Percentiles rank a stretch among this genome's conserved stretches.
Evolutionary conservation across 192 early-diverging fungal species (phyloP).

Genomic region (Mortierella hygrophila): DNA sequence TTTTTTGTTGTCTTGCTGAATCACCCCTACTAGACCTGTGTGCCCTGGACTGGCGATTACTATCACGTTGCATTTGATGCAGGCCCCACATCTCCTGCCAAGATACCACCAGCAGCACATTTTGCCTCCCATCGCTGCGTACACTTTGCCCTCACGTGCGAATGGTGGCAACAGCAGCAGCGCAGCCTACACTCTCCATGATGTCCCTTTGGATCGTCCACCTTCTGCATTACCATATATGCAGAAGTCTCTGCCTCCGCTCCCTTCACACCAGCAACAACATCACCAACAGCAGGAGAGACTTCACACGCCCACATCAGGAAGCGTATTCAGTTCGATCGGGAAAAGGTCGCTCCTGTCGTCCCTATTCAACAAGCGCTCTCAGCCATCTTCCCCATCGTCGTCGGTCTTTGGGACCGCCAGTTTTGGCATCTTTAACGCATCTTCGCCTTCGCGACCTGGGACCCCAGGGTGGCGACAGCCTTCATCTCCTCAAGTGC

Average conservation of each 20-base stretch:
- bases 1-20: not conserved
- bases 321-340: not conserved
- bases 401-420: not conserved
- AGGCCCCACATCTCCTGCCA: slow-evolving; percentile 31
- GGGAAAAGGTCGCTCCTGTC: not conserved
- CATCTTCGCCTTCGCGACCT: too few relatives aligned
- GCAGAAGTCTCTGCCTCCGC: not conserved
- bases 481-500: not conserved
- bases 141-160: not conserved
- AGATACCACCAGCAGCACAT: not conserved
- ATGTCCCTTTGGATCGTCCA: not conserved
- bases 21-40: slow-evolving; percentile 5
- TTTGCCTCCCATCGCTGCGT: not conserved
- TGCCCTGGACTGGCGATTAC: slow-evolving; percentile 12
- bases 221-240: not conserved
- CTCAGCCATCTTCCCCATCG: not conserved
- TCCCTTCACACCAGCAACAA: not conserved
- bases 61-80: slow-evolving; percentile 43
- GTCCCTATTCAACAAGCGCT: not conserved
- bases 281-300: not conserved
- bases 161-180: not conserved
- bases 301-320: not conserved
- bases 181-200: not conserved
- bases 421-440: too few relatives aligned
- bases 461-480: too few relatives aligned